Evolutionary conservation across 176 grass and related monocot genomes (phyloP).

Genomic region (Oryza longistaminata): DNA sequence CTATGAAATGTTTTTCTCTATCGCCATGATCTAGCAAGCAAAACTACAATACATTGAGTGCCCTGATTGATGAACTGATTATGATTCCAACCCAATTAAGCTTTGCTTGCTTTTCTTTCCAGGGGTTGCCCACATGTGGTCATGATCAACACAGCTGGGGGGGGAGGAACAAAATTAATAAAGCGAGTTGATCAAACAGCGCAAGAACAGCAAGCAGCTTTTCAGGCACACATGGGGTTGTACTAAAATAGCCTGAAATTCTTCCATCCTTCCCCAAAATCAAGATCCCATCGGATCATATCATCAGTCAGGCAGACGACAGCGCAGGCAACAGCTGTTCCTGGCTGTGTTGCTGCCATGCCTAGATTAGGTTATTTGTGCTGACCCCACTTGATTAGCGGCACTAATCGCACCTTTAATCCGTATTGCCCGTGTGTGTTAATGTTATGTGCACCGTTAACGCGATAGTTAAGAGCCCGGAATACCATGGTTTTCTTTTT

Average conservation of each 20-base stretch:
- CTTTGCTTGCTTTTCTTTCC: not conserved
- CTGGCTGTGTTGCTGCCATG: not conserved
- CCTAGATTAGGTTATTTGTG: not conserved
- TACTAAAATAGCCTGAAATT: not conserved
- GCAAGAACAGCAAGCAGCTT: not conserved
- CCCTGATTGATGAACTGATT: not conserved
- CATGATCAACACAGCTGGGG: conserved; percentile 19
- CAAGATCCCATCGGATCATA: not conserved
- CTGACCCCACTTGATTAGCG: not conserved
- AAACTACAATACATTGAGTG: no score
- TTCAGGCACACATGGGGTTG: not conserved
- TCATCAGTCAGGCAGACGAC: no score
- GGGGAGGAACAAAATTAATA: not conserved
- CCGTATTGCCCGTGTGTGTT: not conserved
- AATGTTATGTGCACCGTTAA: not conserved
- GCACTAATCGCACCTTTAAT: not conserved
- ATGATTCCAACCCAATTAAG: not conserved
- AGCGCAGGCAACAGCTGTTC: not conserved
- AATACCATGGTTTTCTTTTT: no score
- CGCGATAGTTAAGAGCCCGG: no score
- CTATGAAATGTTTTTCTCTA: not conserved
- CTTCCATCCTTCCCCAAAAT: not conserved
- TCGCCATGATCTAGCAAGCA: not conserved
- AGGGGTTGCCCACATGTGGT: not conserved
- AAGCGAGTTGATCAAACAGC: not conserved